Base-by-base conservation (phyloP, 2,329 filamentous ascomycete species). In the Coniochaeta sp. region DNA sequence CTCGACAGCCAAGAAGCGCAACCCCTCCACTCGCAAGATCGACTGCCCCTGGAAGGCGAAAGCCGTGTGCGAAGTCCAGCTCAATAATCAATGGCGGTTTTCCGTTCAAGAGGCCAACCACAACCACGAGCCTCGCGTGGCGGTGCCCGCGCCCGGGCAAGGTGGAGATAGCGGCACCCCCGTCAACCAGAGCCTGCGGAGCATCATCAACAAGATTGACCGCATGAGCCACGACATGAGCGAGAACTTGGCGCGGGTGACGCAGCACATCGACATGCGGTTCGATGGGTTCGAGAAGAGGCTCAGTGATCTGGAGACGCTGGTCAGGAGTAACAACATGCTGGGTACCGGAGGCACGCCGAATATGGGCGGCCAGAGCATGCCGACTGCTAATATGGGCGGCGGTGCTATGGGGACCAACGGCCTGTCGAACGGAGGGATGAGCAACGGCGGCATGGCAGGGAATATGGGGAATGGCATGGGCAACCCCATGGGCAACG, bases 81-180 rank as follows among this genome's bases (percentile, higher is more conserved):
- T 83, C 10, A 76, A 76, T 35, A 81, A 83, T 55, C 79, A 82
- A 64, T 83, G 80, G 80, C 77, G 80, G n/a, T 83, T 83, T 56
- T 77, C 76, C 7, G 75, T 83, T 10, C 80, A 83, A 54, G 78
- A 82, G 52, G 64, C 72, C n/a, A 71, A 78, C 13, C 80, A 83
- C 61, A 83, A 83, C 63, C 80, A 83, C 61, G 80, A 83, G 58
- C 76, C 80, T 28, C 77, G 80, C 53, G 67, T 80, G 48, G 72
- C 77, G 8, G 74, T 77, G 16, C 76, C 75, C 31, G 71, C 73
- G 1, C 74, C 78, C 1, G 78, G 78, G 24, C 76, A 80, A 54
- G 45, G 28, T 3, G 45, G 3, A 7, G 38, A 42, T 22, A 79
- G 82, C 61, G 79, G 77, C 60, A 76, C 78, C 4, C 78, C 79